Conservation (phyloP, 2,329 filamentous ascomycete species). For the Exophiala oligosperma region DNA sequence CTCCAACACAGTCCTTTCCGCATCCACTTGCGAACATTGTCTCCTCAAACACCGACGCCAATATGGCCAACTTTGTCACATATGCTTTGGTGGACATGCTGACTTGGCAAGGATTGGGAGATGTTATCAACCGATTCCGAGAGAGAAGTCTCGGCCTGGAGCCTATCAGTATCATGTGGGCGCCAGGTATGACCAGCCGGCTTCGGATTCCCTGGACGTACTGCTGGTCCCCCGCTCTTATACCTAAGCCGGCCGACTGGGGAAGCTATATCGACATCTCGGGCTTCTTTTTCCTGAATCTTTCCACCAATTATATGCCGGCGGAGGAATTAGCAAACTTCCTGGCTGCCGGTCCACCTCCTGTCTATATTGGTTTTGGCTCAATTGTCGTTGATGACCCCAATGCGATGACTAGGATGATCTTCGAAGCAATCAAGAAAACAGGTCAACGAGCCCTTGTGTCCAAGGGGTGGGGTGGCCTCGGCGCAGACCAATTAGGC, state of each 20-base stretch:
- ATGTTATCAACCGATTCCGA: constrained; percentile 86
- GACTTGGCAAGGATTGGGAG: constrained; percentile 89
- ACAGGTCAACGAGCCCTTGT: constrained; percentile 75
- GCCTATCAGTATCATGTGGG: constrained; percentile 76
- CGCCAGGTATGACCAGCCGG: constrained; percentile 74
- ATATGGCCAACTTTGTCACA: constrained; percentile 78
- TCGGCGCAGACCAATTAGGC: constrained; percentile 69
- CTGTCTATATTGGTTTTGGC: constrained; percentile 80
- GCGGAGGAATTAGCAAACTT: constrained; percentile 66
- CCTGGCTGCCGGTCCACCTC: constrained; percentile 66
- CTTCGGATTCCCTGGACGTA: constrained; percentile 84
- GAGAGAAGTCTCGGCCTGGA: constrained; percentile 73
- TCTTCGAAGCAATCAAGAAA: constrained; percentile 68
- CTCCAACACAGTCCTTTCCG: constrained; percentile 79
- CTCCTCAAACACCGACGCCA: constrained; percentile 70
- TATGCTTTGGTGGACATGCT: constrained; percentile 87
- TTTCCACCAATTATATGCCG: constrained; percentile 66
- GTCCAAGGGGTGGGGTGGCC: constrained; percentile 84
- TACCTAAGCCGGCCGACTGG: constrained; percentile 80
- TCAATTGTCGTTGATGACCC: constrained; percentile 80
- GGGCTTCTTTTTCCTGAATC: constrained; percentile 74
- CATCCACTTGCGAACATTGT: constrained; percentile 84
- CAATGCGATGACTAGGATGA: constrained; percentile 66
- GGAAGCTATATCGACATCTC: constrained; percentile 68
- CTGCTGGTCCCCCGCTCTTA: constrained; percentile 81